Evolutionary conservation across 2,329 filamentous ascomycete genomes (phyloP).

Genomic region (Nemania bipapillata): DNA sequence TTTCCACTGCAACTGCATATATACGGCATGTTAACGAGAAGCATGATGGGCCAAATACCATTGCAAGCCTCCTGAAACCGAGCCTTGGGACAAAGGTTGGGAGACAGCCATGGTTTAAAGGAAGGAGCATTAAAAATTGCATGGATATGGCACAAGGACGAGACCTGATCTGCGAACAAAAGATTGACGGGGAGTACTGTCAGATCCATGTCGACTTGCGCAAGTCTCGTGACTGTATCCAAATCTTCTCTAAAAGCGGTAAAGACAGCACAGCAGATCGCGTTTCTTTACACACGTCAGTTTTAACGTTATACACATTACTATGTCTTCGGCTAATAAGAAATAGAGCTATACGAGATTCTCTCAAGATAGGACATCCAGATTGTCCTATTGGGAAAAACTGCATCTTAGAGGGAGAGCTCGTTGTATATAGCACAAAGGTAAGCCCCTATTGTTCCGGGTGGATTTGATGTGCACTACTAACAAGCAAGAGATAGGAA

Average conservation of each 20-base stretch:
- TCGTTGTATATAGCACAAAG: constrained; percentile 79
- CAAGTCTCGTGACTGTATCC: constrained; percentile 66
- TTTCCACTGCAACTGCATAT: constrained; percentile 68
- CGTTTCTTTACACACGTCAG: constrained; percentile 65
- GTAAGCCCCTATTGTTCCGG: constrained; percentile 49
- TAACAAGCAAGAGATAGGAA: constrained; percentile 53
- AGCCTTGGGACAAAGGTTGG: constrained; percentile 71
- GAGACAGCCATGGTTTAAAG: constrained; percentile 72
- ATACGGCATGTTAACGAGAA: constrained; percentile 56
- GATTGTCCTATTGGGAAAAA: constrained; percentile 69
- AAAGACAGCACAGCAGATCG: constrained; percentile 86
- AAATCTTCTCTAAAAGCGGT: constrained; percentile 91
- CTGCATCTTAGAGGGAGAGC: constrained; percentile 85
- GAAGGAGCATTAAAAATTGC: constrained; percentile 78
- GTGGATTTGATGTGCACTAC: background rate
- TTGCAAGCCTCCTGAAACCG: constrained; percentile 59
- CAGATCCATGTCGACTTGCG: constrained; percentile 82
- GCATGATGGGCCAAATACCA: constrained; percentile 41
- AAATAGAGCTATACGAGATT: constrained; percentile 66
- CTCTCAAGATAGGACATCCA: constrained; percentile 69
- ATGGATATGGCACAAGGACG: constrained; percentile 69
- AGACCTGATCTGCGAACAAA: constrained; percentile 79
- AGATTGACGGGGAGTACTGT: constrained; percentile 90
- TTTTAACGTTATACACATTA: background rate
- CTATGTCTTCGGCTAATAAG: constrained; percentile 7